phyloP scores from a whole-genome alignment of 495 filamentous ascomycete genomes.

The Aspergillus baeticus region DNA sequence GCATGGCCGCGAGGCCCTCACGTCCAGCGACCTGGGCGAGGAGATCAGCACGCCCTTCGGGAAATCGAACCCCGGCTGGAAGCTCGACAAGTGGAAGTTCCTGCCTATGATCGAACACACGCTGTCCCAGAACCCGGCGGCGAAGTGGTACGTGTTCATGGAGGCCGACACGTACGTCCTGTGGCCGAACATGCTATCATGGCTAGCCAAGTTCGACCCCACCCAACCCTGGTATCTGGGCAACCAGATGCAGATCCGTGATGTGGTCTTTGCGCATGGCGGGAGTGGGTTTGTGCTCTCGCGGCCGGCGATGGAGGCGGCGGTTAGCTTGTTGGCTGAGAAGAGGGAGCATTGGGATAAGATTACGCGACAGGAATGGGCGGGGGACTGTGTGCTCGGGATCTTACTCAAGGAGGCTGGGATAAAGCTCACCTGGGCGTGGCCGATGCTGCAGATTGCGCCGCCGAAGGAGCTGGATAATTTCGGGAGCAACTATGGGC shows the following conservation, averaged over 20 bases:
- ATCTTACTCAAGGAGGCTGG: constrained; percentile 38
- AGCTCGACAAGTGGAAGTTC: constrained; percentile 71
- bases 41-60: constrained; percentile 35
- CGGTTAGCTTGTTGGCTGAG: constrained; percentile 18
- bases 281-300: constrained; percentile 62
- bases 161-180: constrained; percentile 67
- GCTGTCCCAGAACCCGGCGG: constrained; percentile 45
- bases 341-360: constrained; percentile 29
- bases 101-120: constrained; percentile 62
- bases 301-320: constrained; percentile 29
- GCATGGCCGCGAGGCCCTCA: constrained; percentile 33
- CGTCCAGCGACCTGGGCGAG: constrained; percentile 23
- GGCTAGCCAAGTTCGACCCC: constrained; percentile 50
- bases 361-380: constrained; percentile 33
- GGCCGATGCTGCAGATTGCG: constrained; percentile 34
- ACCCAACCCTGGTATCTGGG: constrained; percentile 53
- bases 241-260: constrained; percentile 45
- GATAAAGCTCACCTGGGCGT: constrained; percentile 32
- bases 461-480: constrained; percentile 41
- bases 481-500: constrained; percentile 32
- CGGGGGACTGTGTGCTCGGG: constrained; percentile 46
- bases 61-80: constrained; percentile 53
- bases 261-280: constrained; percentile 59
- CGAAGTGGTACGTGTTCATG: constrained; percentile 67
- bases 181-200: constrained; percentile 61